Percentiles rank a stretch among this genome's conserved stretches.
Evolutionary conservation across 805 yeast species (phyloP).

Genomic region (Lipomyces starkeyi): DNA sequence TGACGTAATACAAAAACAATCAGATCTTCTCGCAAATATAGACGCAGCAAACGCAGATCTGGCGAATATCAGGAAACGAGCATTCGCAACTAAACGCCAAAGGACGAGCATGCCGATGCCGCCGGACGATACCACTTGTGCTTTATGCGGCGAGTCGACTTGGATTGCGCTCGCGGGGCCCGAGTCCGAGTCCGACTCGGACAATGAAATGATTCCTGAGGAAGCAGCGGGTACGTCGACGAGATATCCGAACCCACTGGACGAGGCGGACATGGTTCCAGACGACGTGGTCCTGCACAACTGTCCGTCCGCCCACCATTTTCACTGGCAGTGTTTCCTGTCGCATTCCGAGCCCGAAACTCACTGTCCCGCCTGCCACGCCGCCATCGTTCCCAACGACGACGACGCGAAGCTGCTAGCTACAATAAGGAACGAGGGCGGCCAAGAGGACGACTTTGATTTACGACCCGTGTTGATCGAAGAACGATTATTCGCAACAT

Average conservation of each 20-base stretch:
- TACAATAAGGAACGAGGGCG: constrained; percentile 30
- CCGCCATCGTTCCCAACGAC: constrained; percentile 17
- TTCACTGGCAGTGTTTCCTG: constrained; percentile 35
- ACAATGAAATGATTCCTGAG: background rate
- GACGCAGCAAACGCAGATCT: background rate
- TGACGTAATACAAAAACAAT: background rate
- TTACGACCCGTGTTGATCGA: constrained; percentile 19
- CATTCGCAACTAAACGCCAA: no score
- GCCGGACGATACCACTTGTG: constrained; percentile 24
- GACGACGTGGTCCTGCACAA: constrained; percentile 31
- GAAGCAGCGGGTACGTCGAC: constrained; percentile 3
- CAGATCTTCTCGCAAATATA: no score
- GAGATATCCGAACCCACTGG: background rate
- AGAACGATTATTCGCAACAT: constrained; percentile 21
- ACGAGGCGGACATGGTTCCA: constrained; percentile 7
- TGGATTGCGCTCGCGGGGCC: constrained; percentile 15
- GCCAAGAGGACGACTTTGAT: constrained; percentile 29
- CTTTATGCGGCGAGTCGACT: constrained; percentile 18
- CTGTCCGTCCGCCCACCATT: constrained; percentile 29
- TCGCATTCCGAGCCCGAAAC: constrained; percentile 26
- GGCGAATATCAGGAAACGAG: background rate
- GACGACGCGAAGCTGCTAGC: constrained; percentile 19
- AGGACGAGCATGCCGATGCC: background rate
- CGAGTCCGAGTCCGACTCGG: constrained; percentile 11
- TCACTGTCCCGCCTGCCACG: constrained; percentile 29